Evolutionary conservation across 2,329 filamentous ascomycete genomes (phyloP).

Genomic region (Hypoxylon sp.): DNA sequence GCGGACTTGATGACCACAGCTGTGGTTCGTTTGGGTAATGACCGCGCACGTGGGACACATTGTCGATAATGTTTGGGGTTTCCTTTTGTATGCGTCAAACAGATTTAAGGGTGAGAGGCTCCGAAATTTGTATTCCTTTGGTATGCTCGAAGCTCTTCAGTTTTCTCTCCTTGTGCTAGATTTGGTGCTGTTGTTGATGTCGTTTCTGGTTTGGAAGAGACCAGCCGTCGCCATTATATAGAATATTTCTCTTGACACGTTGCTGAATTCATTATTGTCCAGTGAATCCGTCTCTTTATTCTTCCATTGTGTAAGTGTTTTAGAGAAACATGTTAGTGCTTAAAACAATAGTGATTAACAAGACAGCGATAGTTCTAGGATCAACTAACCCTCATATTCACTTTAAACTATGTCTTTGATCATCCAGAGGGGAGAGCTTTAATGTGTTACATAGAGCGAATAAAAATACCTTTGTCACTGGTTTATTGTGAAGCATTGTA

Average conservation of each 20-base stretch:
- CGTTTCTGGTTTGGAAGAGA: background rate
- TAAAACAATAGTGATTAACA: conserved; percentile 1
- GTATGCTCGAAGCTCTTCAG: background rate
- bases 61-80: background rate
- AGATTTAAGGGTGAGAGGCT: background rate
- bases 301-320: background rate
- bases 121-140: background rate
- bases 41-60: conserved; percentile 10
- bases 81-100: background rate
- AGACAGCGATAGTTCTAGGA: background rate
- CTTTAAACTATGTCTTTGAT: background rate
- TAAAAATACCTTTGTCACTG: background rate
- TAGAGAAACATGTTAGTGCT: background rate
- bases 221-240: background rate
- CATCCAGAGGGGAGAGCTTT: background rate
- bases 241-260: background rate
- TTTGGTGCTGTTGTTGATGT: background rate
- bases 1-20: conserved; percentile 31
- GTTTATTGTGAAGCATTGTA: background rate
- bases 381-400: background rate
- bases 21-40: conserved; percentile 16
- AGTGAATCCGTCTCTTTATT: conserved; percentile 3
- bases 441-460: background rate
- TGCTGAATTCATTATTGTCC: background rate
- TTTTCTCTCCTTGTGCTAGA: background rate